A percentile compares a stretch with the other conserved stretches of the same genome.
phyloP scores from a whole-genome alignment of 371 early-diverging fungal species.

The Batkoa obscura region DNA sequence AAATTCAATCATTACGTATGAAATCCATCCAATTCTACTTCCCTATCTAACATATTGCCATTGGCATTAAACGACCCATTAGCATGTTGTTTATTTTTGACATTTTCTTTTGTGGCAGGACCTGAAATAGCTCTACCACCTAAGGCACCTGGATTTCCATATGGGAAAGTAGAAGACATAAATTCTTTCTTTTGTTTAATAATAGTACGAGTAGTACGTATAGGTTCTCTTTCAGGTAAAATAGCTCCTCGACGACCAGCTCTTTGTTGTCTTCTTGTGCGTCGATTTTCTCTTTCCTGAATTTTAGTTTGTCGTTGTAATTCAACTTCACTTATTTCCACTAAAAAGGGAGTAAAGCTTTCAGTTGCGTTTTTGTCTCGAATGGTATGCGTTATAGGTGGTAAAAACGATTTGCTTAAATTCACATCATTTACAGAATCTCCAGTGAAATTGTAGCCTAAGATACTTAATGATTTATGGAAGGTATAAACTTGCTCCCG shows the following conservation, averaged over 20 bases:
- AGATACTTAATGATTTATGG: conserved; percentile 56
- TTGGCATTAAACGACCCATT: neutral
- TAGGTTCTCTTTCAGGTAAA: conserved; percentile 48
- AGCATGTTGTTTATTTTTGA: neutral
- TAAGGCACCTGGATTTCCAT: neutral
- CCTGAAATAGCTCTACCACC: neutral
- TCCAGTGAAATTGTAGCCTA: conserved; percentile 53
- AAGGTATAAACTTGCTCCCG: conserved; percentile 82
- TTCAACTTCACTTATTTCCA: conserved; percentile 47
- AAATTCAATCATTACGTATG: neutral
- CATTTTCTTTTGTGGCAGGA: neutral
- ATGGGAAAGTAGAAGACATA: neutral
- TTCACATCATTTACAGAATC: conserved; percentile 52
- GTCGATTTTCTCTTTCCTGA: conserved; percentile 48
- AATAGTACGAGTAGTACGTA: conserved; percentile 24
- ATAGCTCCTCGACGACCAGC: conserved; percentile 45
- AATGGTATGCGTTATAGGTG: conserved; percentile 25
- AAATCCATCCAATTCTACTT: neutral
- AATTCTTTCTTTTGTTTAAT: too few relatives aligned
- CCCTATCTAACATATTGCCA: neutral
- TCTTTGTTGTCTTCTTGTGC: conserved; percentile 49
- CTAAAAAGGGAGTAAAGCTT: conserved; percentile 38
- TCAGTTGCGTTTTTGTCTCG: conserved; percentile 29
- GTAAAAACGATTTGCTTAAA: conserved; percentile 42
- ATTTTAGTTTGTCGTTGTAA: conserved; percentile 61